Conservation (phyloP, 176 grass and related monocot genomes). For the Cenchrus purpureus region DNA sequence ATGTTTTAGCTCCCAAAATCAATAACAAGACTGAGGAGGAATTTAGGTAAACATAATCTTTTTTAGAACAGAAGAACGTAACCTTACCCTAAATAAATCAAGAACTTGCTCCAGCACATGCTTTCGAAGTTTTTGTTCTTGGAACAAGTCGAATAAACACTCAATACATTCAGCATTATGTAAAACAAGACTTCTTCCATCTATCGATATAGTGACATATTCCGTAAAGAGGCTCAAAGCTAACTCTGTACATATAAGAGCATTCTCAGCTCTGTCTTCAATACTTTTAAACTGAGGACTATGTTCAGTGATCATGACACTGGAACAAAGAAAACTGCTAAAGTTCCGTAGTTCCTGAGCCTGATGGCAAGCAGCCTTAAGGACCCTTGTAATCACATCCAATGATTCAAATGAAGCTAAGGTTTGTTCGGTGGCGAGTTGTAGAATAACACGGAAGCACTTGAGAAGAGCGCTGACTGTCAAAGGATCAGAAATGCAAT, state of each 20-base stretch:
- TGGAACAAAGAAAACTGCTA: slow-evolving; percentile 33
- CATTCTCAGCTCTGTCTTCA: slow-evolving; percentile 44
- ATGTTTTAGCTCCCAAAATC: slow-evolving; percentile 43
- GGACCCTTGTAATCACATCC: slow-evolving; percentile 67
- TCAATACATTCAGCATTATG: slow-evolving; percentile 80
- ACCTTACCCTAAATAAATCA: slow-evolving; percentile 80
- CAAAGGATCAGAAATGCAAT: slow-evolving; percentile 64
- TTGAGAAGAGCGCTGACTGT: slow-evolving; percentile 72
- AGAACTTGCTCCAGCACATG: slow-evolving; percentile 85
- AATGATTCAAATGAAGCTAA: slow-evolving; percentile 78
- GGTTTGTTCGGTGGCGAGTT: slow-evolving; percentile 78
- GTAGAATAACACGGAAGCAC: slow-evolving; percentile 81
- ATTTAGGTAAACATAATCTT: slow-evolving; percentile 45
- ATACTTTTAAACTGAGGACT: slow-evolving; percentile 28
- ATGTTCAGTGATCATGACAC: slow-evolving; percentile 50
- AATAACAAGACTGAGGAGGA: slow-evolving; percentile 26
- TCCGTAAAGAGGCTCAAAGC: slow-evolving; percentile 87
- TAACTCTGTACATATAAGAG: slow-evolving; percentile 67
- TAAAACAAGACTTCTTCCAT: slow-evolving; percentile 72
- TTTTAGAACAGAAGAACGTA: slow-evolving; percentile 33
- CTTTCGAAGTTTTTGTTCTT: slow-evolving; percentile 71
- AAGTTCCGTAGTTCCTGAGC: slow-evolving; percentile 69
- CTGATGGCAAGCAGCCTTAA: slow-evolving; percentile 77
- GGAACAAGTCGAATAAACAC: slow-evolving; percentile 84
- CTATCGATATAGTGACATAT: slow-evolving; percentile 74